phyloP scores from a whole-genome alignment of 176 grass and related monocot species.

The Typha latifolia region DNA sequence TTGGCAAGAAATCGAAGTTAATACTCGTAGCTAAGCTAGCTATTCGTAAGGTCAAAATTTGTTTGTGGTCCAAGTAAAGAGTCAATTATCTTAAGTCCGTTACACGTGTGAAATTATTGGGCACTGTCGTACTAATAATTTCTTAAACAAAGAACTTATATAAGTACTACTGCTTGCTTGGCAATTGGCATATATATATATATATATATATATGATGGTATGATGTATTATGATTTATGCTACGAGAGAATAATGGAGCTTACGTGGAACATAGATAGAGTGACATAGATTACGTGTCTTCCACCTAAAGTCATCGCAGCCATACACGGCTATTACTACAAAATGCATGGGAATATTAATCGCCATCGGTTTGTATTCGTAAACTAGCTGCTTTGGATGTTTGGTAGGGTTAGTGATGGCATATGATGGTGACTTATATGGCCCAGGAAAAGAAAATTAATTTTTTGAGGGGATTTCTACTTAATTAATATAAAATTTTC shows the following conservation, averaged over 20 bases:
- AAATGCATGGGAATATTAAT: neutral
- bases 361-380: neutral
- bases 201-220: no score
- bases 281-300: constrained; percentile 6
- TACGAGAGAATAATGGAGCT: neutral
- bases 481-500: no score
- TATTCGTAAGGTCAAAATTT: no score
- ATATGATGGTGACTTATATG: neutral
- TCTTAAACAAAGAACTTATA: no score
- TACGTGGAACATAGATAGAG: neutral
- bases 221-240: no score
- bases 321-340: neutral
- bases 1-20: neutral
- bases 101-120: no score
- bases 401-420: neutral
- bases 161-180: no score
- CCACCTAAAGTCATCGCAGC: constrained; percentile 1
- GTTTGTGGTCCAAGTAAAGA: no score
- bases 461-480: neutral
- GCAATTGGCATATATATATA: no score
- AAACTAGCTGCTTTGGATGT: neutral
- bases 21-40: neutral
- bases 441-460: neutral
- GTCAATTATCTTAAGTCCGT: no score
- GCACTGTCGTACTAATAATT: no score